Evolutionary conservation across 306 rosid genomes (phyloP).

Genomic region (Mimosa bimucronata): DNA sequence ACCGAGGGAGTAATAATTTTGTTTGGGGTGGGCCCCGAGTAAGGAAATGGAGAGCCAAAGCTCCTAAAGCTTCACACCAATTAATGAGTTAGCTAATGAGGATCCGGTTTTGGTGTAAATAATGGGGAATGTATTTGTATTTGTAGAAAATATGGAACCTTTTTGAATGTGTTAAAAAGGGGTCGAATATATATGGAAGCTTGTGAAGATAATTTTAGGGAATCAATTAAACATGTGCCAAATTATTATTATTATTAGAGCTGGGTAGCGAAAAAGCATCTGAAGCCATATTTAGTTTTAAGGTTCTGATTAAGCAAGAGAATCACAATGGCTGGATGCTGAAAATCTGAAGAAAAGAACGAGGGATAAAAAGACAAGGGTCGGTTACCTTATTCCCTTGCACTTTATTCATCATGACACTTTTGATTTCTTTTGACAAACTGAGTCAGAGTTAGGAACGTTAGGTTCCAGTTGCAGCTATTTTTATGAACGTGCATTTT

Average conservation of each 20-base stretch:
- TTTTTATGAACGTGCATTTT: not conserved
- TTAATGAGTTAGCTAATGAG: constrained; percentile 21
- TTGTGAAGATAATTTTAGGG: not conserved
- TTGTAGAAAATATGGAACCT: constrained; percentile 4
- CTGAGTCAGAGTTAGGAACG: constrained; percentile 23
- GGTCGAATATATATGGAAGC: not conserved
- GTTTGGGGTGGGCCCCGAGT: not conserved
- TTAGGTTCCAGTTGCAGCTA: constrained; percentile 4
- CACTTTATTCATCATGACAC: not conserved
- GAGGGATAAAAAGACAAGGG: not conserved
- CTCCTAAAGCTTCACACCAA: constrained; percentile 23
- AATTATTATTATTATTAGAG: constrained; percentile 18
- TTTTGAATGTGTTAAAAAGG: constrained; percentile 7
- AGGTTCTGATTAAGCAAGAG: not conserved
- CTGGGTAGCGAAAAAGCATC: not conserved
- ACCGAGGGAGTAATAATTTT: no score
- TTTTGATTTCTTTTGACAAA: constrained; percentile 19
- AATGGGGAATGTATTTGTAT: not conserved
- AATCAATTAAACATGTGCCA: not conserved
- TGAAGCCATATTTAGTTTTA: not conserved
- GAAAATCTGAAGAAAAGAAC: constrained; percentile 5
- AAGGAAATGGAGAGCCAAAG: not conserved
- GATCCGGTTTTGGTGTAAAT: constrained; percentile 42
- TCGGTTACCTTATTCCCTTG: constrained; percentile 20
- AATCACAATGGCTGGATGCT: constrained; percentile 6